These are phyloP conservation scores for Fagopyrum tataricum DNA, from an alignment of 148 eudicot genomes.

Conservation along the genomic window DNA sequence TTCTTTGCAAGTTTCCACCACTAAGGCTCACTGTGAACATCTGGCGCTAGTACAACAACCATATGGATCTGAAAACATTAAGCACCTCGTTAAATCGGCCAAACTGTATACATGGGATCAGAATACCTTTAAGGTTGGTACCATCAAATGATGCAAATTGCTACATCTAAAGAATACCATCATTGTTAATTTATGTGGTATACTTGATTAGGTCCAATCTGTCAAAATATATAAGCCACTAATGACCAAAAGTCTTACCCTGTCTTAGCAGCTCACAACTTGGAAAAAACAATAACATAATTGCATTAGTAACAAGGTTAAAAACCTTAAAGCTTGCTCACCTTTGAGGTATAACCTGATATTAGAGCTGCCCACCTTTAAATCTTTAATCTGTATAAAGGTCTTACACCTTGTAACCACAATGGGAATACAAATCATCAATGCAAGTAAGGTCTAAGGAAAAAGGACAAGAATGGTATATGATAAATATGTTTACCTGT, in stretches of 20 bases:
- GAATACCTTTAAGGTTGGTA: not conserved
- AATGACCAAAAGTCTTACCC: not conserved
- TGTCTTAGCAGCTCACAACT: not conserved
- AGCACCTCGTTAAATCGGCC: not conserved
- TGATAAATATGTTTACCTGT: not conserved
- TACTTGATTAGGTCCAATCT: not conserved
- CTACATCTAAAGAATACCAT: not conserved
- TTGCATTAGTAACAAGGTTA: not conserved
- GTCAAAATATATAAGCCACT: not conserved
- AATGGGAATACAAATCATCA: too few species aligned
- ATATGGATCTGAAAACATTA: not conserved
- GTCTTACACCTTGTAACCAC: too few species aligned
- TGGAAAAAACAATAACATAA: not conserved
- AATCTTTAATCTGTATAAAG: too few species aligned
- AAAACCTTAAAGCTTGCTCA: not conserved
- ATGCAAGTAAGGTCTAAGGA: too few species aligned
- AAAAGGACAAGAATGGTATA: not conserved
- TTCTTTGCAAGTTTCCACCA: not conserved
- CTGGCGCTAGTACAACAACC: not conserved
- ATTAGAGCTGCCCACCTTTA: too few species aligned
- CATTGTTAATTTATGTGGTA: not conserved
- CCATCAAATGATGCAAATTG: not conserved
- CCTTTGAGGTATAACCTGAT: not conserved
- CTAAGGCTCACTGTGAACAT: not conserved
- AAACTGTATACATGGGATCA: not conserved